These are phyloP conservation scores for Exophiala oligosperma DNA, from an alignment of 2,329 filamentous ascomycete genomes.

Conservation along the genomic window DNA sequence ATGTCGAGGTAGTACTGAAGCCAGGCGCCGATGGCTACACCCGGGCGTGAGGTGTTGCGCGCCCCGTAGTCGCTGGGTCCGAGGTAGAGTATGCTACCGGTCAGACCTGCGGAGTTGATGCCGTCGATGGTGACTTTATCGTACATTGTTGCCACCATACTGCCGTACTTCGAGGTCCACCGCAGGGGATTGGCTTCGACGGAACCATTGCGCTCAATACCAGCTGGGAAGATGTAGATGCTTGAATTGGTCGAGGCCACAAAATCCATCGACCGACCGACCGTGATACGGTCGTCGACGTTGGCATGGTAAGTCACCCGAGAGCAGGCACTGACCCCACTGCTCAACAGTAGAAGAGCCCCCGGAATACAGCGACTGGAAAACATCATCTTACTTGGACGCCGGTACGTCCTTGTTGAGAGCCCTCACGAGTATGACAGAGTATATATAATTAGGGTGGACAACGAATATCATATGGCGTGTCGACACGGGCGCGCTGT, in stretches of 20 bases:
- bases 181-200: not conserved
- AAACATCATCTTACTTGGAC: too few relatives aligned
- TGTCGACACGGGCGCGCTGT: too few relatives aligned
- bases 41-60: not conserved
- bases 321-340: not conserved
- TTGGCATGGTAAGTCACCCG: conserved; percentile 4
- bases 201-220: conserved; percentile 1
- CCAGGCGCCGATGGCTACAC: conserved; percentile 1
- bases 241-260: conserved; percentile 6
- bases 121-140: conserved; percentile 2
- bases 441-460: too few relatives aligned
- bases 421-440: too few relatives aligned
- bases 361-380: too few relatives aligned
- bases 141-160: conserved; percentile 3
- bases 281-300: conserved; percentile 1
- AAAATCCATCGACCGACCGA: conserved; percentile 10
- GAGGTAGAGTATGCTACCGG: conserved; percentile 5
- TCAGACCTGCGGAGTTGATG: conserved; percentile 3
- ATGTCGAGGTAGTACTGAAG: conserved; percentile 11
- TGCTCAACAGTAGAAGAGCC: too few relatives aligned
- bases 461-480: too few relatives aligned
- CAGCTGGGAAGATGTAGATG: conserved; percentile 7
- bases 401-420: too few relatives aligned
- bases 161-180: conserved; percentile 9
- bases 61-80: conserved; percentile 1